Evolutionary conservation across 179 eudicot genomes (phyloP).

Genomic region (Beta lomatogona): DNA sequence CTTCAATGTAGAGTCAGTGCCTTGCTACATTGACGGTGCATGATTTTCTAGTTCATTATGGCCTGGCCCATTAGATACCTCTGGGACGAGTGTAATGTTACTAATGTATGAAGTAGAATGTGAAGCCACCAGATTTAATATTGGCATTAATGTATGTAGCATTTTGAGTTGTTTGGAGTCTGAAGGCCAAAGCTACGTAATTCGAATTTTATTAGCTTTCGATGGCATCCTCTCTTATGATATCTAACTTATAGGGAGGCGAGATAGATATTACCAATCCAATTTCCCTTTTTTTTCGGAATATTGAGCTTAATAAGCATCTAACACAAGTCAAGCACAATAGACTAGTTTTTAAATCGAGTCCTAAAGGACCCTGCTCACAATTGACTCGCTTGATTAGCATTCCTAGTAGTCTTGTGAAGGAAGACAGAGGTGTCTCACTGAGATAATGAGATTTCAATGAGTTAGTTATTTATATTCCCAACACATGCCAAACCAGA

Average conservation of each 20-base stretch:
- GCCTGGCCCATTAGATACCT: background rate
- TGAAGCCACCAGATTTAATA: background rate
- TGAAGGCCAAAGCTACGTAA: background rate
- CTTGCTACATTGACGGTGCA: background rate
- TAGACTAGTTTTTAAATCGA: no score
- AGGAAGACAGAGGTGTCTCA: no score
- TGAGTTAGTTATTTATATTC: no score
- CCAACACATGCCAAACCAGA: no score
- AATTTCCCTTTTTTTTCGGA: no score
- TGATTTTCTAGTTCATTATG: background rate
- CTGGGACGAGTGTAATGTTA: background rate
- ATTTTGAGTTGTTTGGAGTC: background rate
- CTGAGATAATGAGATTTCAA: no score
- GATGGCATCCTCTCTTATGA: background rate
- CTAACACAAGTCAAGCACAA: no score
- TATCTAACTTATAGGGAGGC: background rate
- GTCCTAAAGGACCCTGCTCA: no score
- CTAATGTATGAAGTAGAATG: conserved; percentile 3
- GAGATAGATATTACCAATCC: no score
- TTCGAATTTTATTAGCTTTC: background rate
- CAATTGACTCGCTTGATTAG: no score
- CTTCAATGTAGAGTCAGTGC: background rate
- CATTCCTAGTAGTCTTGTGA: no score
- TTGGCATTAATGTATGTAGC: conserved; percentile 3
- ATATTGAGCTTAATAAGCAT: no score